Evolutionary conservation across 106 monocot species (phyloP).

Genomic region (Phalaenopsis equestris): DNA sequence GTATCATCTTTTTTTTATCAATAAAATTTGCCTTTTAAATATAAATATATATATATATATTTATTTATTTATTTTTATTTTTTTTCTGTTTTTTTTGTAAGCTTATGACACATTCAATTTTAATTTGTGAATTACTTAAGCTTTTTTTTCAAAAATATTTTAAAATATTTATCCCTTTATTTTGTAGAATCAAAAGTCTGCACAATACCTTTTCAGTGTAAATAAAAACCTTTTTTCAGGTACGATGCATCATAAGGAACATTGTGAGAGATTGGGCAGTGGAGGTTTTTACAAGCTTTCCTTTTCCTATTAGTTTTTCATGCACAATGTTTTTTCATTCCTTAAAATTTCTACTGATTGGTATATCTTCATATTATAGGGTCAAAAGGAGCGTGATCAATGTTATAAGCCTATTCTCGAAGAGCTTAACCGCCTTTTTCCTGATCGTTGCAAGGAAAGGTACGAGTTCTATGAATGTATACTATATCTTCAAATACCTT

Average conservation of each 20-base stretch:
- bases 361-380: conserved; percentile 30
- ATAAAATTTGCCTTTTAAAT: too few species aligned
- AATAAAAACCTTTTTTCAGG: conserved; percentile 31
- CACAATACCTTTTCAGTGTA: background rate
- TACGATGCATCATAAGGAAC: conserved; percentile 94
- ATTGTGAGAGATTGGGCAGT: conserved; percentile 92
- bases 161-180: background rate
- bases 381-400: conserved; percentile 88
- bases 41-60: too few species aligned
- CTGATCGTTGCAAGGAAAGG: conserved; percentile 39
- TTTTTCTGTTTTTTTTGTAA: background rate
- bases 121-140: background rate
- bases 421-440: conserved; percentile 75
- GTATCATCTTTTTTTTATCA: too few species aligned
- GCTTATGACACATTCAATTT: background rate
- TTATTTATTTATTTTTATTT: too few species aligned
- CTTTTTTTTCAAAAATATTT: background rate
- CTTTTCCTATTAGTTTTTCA: conserved; percentile 1
- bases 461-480: background rate
- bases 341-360: conserved; percentile 4
- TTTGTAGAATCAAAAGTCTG: background rate
- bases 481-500: background rate
- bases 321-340: background rate
- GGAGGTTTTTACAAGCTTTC: conserved; percentile 41
- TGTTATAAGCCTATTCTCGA: conserved; percentile 95